Base-by-base conservation (phyloP, 31 red algal species). In the Asparagopsis taxiformis region DNA sequence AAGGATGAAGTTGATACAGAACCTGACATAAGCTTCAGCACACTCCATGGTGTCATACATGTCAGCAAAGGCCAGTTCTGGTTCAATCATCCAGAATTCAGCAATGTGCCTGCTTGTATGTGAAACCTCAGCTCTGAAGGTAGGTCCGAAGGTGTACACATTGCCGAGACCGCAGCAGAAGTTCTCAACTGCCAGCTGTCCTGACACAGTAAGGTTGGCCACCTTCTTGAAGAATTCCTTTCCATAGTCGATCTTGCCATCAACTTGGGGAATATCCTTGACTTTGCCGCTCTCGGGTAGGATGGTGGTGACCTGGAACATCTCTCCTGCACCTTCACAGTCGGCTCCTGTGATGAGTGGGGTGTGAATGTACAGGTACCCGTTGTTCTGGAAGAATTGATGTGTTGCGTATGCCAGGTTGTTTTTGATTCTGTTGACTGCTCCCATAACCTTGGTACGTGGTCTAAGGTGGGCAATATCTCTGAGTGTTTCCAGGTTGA, bases 81-180 rank as follows among this genome's bases (percentile, higher is more conserved):
- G 91, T 62, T 94, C 91, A 24, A 94, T 72, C 91, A 94, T 94
- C 91, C 91, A 94, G 75, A 94, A 94, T 67, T 94, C 91, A 7
- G 91, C 79, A 20, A 94, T 59, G 59, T 94, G 91, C n/a, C 86
- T 77, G 15, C 63, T 56, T 2, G 91, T 94, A 62, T 94, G 91
- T 41, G 60, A 72, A 68, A 91, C 85, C 69, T 94, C 91, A 29
- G 91, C 91, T 36, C 91, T 77, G 62, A 94, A 94, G n/a, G 91
- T 84, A 23, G 91, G 91, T 30, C 91, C 86, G 50, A 94, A 94
- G 20, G 91, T 94, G 61, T 94, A 94, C 0, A 94, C 78, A 37
- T 91, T 79, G 17, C 56, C 34, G 28, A 94, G 36, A 19, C 87
- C 91, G 43, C 61, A 72, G 13, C 76, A 60, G 61, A 91, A 94